Conservation (phyloP, 225 moss, liverwort and hornwort species). For the Takakia lepidozioides region DNA sequence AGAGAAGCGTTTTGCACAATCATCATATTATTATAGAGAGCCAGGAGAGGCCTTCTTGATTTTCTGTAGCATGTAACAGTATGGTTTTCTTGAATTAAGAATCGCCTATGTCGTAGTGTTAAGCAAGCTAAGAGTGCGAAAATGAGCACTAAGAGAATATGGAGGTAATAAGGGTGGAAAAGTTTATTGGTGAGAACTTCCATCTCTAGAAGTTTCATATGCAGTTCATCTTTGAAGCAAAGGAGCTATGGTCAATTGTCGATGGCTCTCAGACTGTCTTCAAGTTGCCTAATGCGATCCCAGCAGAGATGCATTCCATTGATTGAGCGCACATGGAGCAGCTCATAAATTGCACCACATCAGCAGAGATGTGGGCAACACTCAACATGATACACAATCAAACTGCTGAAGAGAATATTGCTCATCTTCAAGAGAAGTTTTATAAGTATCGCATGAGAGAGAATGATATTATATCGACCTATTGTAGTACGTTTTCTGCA, state of each 20-base stretch:
- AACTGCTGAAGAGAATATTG: background rate
- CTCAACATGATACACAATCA: background rate
- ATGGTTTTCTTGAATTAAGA: too few species aligned
- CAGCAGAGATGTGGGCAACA: background rate
- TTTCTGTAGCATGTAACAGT: too few species aligned
- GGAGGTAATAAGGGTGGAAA: background rate
- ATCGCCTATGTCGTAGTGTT: too few species aligned
- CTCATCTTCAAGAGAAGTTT: background rate
- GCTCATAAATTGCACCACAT: background rate
- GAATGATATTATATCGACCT: background rate
- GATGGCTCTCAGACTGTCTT: background rate
- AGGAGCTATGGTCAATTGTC: background rate
- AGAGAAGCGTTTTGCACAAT: too few species aligned
- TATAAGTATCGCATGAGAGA: background rate
- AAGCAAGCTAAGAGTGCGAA: too few species aligned
- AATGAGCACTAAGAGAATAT: background rate
- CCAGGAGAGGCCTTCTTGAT: too few species aligned
- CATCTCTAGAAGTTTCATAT: background rate
- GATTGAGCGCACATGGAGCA: background rate
- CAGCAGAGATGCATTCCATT: background rate
- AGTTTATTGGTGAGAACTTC: background rate
- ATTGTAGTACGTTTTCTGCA: background rate
- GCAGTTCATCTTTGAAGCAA: conserved; percentile 1
- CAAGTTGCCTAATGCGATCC: background rate
- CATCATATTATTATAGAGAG: too few species aligned